Evolutionary conservation across 257 asterid species (phyloP).

Genomic region (Mitragyna speciosa): DNA sequence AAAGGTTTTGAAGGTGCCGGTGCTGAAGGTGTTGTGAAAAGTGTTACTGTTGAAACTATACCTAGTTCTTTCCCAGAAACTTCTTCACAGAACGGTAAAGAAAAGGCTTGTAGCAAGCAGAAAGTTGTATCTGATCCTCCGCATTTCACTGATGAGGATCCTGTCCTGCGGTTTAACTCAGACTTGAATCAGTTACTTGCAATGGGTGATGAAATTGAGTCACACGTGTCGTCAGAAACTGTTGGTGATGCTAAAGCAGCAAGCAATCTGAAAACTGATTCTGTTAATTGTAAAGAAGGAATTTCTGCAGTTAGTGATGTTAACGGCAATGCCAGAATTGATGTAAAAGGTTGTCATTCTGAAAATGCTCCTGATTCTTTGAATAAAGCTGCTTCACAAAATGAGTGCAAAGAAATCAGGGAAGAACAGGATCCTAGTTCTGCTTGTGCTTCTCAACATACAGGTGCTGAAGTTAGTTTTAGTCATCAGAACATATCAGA

Average conservation of each 20-base stretch:
- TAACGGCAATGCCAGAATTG: not conserved
- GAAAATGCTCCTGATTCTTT: constrained; percentile 8
- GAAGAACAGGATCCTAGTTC: constrained; percentile 2
- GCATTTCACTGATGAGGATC: not conserved
- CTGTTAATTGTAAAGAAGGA: not conserved
- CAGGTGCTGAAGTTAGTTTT: not conserved
- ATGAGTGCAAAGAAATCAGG: not conserved
- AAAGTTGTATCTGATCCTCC: constrained; percentile 4
- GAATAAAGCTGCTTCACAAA: not conserved
- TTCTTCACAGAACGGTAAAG: constrained; percentile 13
- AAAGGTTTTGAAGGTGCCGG: constrained; percentile 16
- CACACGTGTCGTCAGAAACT: not conserved
- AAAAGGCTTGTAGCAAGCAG: constrained; percentile 6
- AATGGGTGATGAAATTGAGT: constrained; percentile 11
- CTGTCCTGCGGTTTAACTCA: constrained; percentile 3
- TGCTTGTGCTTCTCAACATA: not conserved
- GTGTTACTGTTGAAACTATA: constrained; percentile 10
- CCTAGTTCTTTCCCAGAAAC: constrained; percentile 8
- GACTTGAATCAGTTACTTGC: constrained; percentile 10
- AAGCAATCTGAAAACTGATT: not conserved
- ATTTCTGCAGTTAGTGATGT: not conserved
- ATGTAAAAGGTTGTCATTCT: constrained; percentile 5
- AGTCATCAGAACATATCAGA: not conserved
- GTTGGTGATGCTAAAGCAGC: constrained; percentile 19
- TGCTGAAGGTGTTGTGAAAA: constrained; percentile 4